Evolutionary conservation across 768 basidiomycete genomes (phyloP), one percentile per base, ranked within the genome.

Genomic region (Suillus decipiens): DNA sequence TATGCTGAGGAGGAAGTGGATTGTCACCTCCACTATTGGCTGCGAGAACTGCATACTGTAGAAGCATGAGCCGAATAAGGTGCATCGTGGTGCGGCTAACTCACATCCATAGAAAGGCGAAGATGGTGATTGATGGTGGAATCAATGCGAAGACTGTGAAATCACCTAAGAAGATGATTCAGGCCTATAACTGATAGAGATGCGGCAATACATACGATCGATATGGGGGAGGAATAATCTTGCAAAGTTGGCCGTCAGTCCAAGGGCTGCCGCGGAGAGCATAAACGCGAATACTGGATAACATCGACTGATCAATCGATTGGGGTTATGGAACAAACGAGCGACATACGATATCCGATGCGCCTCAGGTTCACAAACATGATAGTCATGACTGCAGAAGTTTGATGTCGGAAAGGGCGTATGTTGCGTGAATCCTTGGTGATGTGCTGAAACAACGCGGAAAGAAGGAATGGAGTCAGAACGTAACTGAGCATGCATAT

Each of bases 61-160:
- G 57, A 66, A 56, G 19, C 24, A 28, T 63, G 57, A 57, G 67
- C 56, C 15, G 12, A 60, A 15, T 24, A 24, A 39, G 28, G 34
- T 17, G 28, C 7, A 28, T 9, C 17, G 33, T 22, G n/a, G 11
- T 33, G 63, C 7, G 6, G 28, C 33, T 24, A 43, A 76, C 84
- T 68, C 62, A 89, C 90, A 83, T 76, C 65, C 87, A 71, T 28
- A 91, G 68, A 64, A 91, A 84, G 36, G 79, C 59, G 31, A 92
- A 80, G 68, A 92, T 84, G 15, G 89, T 90, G 28, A 86, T 57
- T 3, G 88, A 84, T 15, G 90, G 83, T 2, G 86, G 83, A 58
- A 92, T 68, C 61, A 93, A 75, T 0, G 88, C 77, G 73, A 88
- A 93, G 41, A 90, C 86, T 6, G 82, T 84, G 69, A 89, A 93